phyloP scores from a whole-genome alignment of 352 stramenopile species.

The Phytopythium oedochilum region DNA sequence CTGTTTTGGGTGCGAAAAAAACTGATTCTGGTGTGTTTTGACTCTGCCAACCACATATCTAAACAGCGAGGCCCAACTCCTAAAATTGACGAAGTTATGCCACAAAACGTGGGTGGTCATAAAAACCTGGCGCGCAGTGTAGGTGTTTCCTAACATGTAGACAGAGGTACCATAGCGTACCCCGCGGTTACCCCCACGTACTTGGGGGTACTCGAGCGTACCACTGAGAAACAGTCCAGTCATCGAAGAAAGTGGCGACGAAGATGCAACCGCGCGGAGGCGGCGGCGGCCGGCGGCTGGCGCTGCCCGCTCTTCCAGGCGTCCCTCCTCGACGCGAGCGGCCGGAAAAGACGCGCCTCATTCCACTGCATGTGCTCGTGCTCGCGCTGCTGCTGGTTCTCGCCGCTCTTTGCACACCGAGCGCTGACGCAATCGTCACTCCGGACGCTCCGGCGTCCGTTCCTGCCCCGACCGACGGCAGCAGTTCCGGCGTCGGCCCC shows the following conservation, averaged over 20 bases:
- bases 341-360: background rate
- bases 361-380: background rate
- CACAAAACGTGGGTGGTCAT: too few relatives aligned
- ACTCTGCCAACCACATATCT: too few relatives aligned
- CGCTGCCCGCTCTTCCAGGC: background rate
- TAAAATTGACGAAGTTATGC: too few relatives aligned
- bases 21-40: too few relatives aligned
- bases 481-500: background rate
- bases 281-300: background rate
- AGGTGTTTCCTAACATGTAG: too few relatives aligned
- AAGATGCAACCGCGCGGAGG: background rate
- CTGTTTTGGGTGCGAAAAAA: too few relatives aligned
- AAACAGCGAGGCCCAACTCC: too few relatives aligned
- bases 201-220: too few relatives aligned
- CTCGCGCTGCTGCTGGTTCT: background rate
- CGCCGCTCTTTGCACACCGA: background rate
- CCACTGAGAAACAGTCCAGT: too few relatives aligned
- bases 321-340: background rate
- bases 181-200: too few relatives aligned
- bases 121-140: too few relatives aligned
- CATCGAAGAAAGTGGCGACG: background rate
- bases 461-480: background rate
- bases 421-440: conserved; percentile 17
- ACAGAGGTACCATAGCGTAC: too few relatives aligned
- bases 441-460: conserved; percentile 13